Base-by-base conservation (phyloP, 2,329 filamentous ascomycete genomes). In the Penicillium rolfsii region DNA sequence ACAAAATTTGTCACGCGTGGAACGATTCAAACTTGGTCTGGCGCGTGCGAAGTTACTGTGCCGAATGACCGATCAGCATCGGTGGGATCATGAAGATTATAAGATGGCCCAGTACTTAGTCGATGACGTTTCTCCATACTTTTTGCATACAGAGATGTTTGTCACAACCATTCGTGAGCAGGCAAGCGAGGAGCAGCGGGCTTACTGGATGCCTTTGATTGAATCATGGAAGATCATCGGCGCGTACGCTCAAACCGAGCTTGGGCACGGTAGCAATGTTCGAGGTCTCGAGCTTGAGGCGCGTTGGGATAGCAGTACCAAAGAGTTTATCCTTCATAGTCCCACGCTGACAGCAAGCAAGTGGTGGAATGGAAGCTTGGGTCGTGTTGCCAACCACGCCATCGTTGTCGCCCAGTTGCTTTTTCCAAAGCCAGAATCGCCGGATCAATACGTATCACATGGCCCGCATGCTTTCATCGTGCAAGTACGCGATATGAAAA, bases 361-460 rank as follows among this genome's bases (percentile, higher is more conserved):
- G 70, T 84, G 81, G 82, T 84, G 82, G 82, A 84, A 84, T 68
- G 82, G 82, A 1, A 77, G 78, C 1, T 76, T 84, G 73, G 82
- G 82, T 1, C 74, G 81, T 26, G 83, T 81, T n/a, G 82, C 82
- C n/a, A 84, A 82, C 58, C 81, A 84, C 74, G 79, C 82, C 30
- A 83, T 85, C 61, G 81, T 84, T 0, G 80, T 84, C 19, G 82
- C 82, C 41, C 83, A 84, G 61, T 70, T 84, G 1, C 70, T 83
- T 36, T 69, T 83, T 12, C 81, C 82, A 30, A 71, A 75, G 64
- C 61, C 65, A 48, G 61, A 52, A 8, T 55, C 60, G 6, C 41
- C 53, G 1, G 62, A 58, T 7, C 67, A 78, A 40, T 78, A 79
- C 58, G 72, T 76, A 30, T 79, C 74, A n/a, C 74, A 82, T 69